These are phyloP conservation scores for Paraconiothyrium brasiliense DNA, from an alignment of 2,329 filamentous ascomycete species.

Conservation along the genomic window DNA sequence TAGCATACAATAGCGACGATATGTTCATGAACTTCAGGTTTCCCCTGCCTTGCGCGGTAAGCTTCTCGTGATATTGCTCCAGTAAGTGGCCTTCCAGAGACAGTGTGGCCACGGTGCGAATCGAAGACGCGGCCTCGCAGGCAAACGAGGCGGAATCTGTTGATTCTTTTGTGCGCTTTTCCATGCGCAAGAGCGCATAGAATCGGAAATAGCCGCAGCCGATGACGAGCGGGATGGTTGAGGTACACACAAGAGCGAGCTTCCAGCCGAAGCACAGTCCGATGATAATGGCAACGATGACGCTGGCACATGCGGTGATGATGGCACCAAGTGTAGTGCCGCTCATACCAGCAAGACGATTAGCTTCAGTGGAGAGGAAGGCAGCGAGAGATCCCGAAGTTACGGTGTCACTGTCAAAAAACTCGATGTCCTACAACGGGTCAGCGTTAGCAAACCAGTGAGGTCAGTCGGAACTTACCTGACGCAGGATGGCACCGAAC, in stretches of 20 bases:
- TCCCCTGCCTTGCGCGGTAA: conserved; percentile 73
- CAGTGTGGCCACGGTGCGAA: conserved; percentile 92
- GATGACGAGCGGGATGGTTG: conserved; percentile 80
- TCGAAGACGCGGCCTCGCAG: conserved; percentile 92
- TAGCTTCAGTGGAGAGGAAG: conserved; percentile 75
- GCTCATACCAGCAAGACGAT: conserved; percentile 87
- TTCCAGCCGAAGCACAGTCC: conserved; percentile 85
- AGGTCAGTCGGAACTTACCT: conserved; percentile 49
- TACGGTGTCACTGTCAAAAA: conserved; percentile 91
- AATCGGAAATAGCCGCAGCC: conserved; percentile 88
- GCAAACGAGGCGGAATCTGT: conserved; percentile 84
- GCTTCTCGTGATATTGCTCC: conserved; percentile 73
- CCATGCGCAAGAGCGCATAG: conserved; percentile 82
- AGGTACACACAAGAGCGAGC: conserved; percentile 81
- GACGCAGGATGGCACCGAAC: conserved; percentile 85
- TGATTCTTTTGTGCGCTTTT: conserved; percentile 83
- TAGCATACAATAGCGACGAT: conserved; percentile 82
- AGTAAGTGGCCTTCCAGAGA: conserved; percentile 88
- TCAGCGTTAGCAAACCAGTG: not conserved
- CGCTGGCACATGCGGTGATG: conserved; percentile 79
- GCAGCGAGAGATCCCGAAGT: conserved; percentile 85
- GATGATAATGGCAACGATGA: conserved; percentile 76
- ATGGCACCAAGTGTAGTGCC: conserved; percentile 89
- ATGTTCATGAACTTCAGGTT: conserved; percentile 79
- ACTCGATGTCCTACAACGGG: conserved; percentile 76